Base-by-base conservation (phyloP, 2,329 filamentous ascomycete genomes). In the Blastomyces parvus region DNA sequence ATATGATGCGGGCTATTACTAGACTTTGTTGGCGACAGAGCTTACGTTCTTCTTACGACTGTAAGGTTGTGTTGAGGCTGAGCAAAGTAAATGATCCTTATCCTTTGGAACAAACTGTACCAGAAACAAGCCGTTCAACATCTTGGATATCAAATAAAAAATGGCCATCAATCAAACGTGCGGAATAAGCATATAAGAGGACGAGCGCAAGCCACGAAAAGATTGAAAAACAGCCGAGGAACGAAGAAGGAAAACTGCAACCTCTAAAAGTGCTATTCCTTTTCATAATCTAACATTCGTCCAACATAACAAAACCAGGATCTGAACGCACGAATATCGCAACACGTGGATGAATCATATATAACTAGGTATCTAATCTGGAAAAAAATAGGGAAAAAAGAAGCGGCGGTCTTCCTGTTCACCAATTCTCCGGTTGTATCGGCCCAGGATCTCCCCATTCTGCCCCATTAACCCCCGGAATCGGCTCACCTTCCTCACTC, bases 391-490 rank as follows among this genome's bases (percentile, higher is more conserved):
- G 33, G 33, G 11, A 36, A 38, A 38, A 13, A 36, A 36, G 19
- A 27, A 30, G 27, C 11, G 17, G 17, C 11, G 4, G 11, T 44
- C 25, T 42, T 22, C 22, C 13, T 13, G 7, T 19, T 59, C 27
- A 42, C 56, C 56, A 62, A 56, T 59, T 59, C 65, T 66, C 69
- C 69, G 52, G 19, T n/a, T 11, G 17, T 3, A 22, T 22, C 30
- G 5, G 11, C 33, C 53, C 53, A 38, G 53, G 30, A 8, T 56
- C 53, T 14, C 3, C 73, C 71, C 73, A 74, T 64, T 77, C 74
- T 27, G 67, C 73, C 22, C 71, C 73, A 64, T 71, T 73, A 46
- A 68, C 66, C 62, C 70, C 19, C 68, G 70, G n/a, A 66, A 67
- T 69, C 42, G 64, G 63, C 17, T 67, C 70, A 22, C 65, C 70